These are phyloP conservation scores for Fusarium multiceps DNA, from an alignment of 2,329 filamentous ascomycete genomes.

Conservation along the genomic window DNA sequence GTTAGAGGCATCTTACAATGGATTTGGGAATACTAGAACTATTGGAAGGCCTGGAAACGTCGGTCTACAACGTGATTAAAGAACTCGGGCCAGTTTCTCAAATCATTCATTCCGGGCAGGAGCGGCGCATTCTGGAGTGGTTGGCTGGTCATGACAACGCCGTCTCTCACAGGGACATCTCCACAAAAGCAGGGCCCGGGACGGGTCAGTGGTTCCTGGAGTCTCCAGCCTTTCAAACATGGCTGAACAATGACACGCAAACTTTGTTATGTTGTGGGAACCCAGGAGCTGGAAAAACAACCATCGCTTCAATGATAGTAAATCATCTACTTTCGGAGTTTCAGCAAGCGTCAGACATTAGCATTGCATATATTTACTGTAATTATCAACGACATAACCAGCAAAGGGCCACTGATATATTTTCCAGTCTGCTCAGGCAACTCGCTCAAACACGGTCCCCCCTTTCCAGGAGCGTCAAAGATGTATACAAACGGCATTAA, in stretches of 20 bases:
- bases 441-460: too few relatives aligned
- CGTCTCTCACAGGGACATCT: not conserved
- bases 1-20: accelerated
- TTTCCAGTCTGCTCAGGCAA: too few relatives aligned
- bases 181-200: accelerated
- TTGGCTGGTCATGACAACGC: accelerated
- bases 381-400: too few relatives aligned
- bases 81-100: accelerated
- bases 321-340: too few relatives aligned
- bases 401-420: too few relatives aligned
- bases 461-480: too few relatives aligned
- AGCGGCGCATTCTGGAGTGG: accelerated
- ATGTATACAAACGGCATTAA: accelerated
- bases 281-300: too few relatives aligned
- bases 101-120: not conserved
- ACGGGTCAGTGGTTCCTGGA: not conserved
- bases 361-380: too few relatives aligned
- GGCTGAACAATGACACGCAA: accelerated
- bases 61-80: accelerated
- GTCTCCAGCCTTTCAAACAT: accelerated
- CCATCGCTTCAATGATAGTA: not conserved
- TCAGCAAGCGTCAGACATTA: accelerated
- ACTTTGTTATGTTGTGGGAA: too few relatives aligned
- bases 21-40: accelerated
- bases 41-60: accelerated